Conservation (phyloP, 192 early-diverging fungal species). For the Podila clonocystis region DNA sequence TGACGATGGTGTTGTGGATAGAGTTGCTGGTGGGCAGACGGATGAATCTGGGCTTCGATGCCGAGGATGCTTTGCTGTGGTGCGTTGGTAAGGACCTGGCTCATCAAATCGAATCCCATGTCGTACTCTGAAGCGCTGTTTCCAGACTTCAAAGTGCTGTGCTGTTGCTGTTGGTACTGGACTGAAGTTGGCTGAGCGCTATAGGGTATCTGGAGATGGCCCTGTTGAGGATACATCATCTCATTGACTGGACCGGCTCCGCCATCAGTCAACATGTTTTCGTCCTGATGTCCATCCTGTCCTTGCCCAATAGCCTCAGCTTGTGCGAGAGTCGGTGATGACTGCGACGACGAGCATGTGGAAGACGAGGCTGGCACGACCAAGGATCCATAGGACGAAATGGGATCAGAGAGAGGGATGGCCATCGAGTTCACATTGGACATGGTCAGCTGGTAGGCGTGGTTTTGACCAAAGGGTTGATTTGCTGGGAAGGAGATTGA, state of each 20-base stretch:
- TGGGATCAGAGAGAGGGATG: slow-evolving; percentile 17
- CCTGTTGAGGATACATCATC: too few species aligned
- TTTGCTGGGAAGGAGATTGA: slow-evolving; percentile 6
- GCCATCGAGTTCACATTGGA: slow-evolving; percentile 16
- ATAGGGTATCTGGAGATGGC: background rate
- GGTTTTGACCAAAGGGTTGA: background rate
- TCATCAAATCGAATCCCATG: background rate
- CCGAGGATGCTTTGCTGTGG: background rate
- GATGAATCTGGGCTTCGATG: slow-evolving; percentile 5
- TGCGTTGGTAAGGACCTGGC: background rate
- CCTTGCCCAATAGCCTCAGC: background rate
- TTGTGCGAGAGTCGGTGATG: slow-evolving; percentile 6
- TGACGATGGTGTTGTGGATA: background rate
- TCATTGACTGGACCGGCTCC: too few species aligned
- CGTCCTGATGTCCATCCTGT: background rate
- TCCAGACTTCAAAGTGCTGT: background rate
- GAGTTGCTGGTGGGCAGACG: background rate
- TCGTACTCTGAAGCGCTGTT: background rate
- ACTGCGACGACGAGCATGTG: slow-evolving; percentile 15
- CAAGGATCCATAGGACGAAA: slow-evolving; percentile 31
- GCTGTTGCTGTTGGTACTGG: background rate
- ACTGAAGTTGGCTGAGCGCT: background rate
- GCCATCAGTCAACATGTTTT: background rate
- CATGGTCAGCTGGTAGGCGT: background rate
- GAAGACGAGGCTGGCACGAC: slow-evolving; percentile 43